Evolutionary conservation across 257 asterid species (phyloP), one percentile per base, ranked within the genome.

Genomic region (Prunella vulgaris): DNA sequence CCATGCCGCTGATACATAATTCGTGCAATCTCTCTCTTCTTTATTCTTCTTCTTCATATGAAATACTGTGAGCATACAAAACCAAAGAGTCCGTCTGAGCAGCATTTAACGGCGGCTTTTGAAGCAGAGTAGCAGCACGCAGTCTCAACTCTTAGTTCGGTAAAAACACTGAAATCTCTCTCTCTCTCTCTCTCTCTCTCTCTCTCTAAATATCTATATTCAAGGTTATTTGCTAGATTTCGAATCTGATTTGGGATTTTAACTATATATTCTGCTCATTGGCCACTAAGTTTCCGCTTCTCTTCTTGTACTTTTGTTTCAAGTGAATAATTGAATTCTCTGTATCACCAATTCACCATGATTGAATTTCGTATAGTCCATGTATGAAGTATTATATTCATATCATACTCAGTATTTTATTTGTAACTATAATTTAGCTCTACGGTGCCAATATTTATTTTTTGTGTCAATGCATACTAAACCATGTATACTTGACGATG

Each of bases 401-500:
- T 17, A 46, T 2, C 56, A 9, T 15, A 37, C 9, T 72, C 35
- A 3, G 12, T 64, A 24, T 15, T 18, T 28, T n/a, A 14, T 37
- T 38, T 51, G 10, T 53, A 15, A 18, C n/a, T n/a, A n/a, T 40
- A 63, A 38, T 62, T 10, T 46, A n/a, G 5, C 61, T 61, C 33
- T 40, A 30, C 25, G 51, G 12, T n/a, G n/a, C n/a, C n/a, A 49
- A 49, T 64, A 22, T n/a, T 10, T 13, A 18, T 57, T 10, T 25
- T 49, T 66, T 44, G 25, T 63, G 37, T 33, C 71, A 49, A 9
- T 73, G 77, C 74, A 69, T n/a, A n/a, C n/a, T n/a, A n/a, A n/a
- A n/a, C n/a, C n/a, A n/a, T n/a, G n/a, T n/a, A n/a, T n/a, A n/a
- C n/a, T n/a, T n/a, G n/a, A n/a, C n/a, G n/a, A n/a, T n/a, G n/a